Conservation (phyloP, 768 basidiomycete genomes). For the Lactifluus volemus region DNA sequence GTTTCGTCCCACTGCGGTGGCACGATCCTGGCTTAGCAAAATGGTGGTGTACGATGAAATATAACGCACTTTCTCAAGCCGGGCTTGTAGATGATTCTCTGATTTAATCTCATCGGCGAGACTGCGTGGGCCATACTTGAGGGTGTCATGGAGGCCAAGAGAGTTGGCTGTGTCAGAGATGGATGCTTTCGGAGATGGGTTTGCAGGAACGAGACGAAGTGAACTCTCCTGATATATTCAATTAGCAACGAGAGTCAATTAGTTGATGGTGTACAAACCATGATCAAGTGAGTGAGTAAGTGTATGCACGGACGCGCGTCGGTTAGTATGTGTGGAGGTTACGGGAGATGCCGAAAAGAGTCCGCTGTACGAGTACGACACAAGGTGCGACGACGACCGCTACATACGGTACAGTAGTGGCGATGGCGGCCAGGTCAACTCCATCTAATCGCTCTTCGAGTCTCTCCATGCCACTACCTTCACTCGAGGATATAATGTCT, state of each 20-base stretch:
- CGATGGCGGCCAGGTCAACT: conserved; percentile 32
- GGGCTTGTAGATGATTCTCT: conserved; percentile 49
- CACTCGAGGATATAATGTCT: conserved; percentile 52
- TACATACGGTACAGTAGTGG: background rate
- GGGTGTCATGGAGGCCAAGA: conserved; percentile 81
- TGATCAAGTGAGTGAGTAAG: background rate
- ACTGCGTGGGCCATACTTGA: conserved; percentile 76
- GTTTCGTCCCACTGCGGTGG: conserved; percentile 80
- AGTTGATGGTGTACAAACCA: conserved; percentile 5
- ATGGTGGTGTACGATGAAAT: background rate
- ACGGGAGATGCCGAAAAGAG: background rate
- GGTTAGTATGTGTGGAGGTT: background rate
- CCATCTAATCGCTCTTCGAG: conserved; percentile 55
- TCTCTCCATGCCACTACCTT: conserved; percentile 54
- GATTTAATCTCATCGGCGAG: conserved; percentile 68
- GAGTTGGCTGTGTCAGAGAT: conserved; percentile 59
- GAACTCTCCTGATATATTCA: conserved; percentile 36
- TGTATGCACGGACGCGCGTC: conserved; percentile 2
- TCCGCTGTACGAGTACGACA: too few relatives aligned
- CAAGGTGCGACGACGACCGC: background rate
- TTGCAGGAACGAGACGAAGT: conserved; percentile 54
- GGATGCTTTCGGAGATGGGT: conserved; percentile 49
- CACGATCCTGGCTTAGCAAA: background rate
- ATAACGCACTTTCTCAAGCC: conserved; percentile 66
- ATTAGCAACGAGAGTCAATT: background rate